Evolutionary conservation across 1,284 basidiomycete species (phyloP).

Genomic region (Peniophora sp.): DNA sequence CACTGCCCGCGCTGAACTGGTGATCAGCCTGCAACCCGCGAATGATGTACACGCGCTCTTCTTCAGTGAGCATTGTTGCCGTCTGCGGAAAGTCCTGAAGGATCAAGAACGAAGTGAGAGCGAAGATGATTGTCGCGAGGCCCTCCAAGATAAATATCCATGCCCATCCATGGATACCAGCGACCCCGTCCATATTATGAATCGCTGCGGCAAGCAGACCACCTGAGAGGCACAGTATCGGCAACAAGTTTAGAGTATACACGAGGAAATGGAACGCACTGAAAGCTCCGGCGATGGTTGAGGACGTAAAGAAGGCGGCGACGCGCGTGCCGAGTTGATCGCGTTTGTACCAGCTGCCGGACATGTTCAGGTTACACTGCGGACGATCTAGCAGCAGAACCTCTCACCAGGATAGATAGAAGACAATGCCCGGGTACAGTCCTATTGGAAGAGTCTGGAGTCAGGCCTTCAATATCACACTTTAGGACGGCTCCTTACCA

Average conservation of each 20-base stretch:
- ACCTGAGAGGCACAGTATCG: slow-evolving; percentile 27
- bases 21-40: slow-evolving; percentile 38
- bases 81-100: slow-evolving; percentile 54
- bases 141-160: slow-evolving; percentile 73
- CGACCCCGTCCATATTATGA: slow-evolving; percentile 60
- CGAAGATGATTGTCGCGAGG: slow-evolving; percentile 31
- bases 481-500: neutral
- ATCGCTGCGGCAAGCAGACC: slow-evolving; percentile 61
- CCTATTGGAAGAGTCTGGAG: slow-evolving; percentile 26
- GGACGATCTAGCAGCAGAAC: neutral
- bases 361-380: neutral
- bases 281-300: slow-evolving; percentile 64
- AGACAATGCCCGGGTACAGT: slow-evolving; percentile 28
- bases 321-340: slow-evolving; percentile 61
- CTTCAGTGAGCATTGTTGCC: slow-evolving; percentile 43
- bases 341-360: slow-evolving; percentile 35
- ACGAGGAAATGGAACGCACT: slow-evolving; percentile 28
- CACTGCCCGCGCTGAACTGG: slow-evolving; percentile 35
- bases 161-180: slow-evolving; percentile 48
- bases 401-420: slow-evolving; percentile 27
- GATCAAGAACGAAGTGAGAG: slow-evolving; percentile 43
- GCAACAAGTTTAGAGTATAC: no score
- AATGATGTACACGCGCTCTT: slow-evolving; percentile 44
- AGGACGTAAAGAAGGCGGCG: slow-evolving; percentile 66
- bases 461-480: no score